Conservation (phyloP, 768 basidiomycete genomes). For the Leccinum ochraceum region DNA sequence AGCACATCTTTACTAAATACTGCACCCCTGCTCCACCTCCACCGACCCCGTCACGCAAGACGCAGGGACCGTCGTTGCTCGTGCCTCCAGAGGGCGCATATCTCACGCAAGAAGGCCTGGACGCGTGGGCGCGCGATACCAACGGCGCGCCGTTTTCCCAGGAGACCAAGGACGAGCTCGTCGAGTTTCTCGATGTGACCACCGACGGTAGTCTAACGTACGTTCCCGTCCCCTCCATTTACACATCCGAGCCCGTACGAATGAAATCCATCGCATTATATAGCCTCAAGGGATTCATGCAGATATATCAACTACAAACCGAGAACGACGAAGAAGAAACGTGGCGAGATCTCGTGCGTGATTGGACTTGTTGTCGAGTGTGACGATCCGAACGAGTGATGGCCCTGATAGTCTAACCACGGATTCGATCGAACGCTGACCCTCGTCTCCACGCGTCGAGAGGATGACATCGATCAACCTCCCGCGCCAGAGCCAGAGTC, state of each 20-base stretch:
- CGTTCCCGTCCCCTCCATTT: slow-evolving; percentile 26
- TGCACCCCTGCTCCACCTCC: slow-evolving; percentile 48
- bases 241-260: not conserved
- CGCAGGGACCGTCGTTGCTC: slow-evolving; percentile 35
- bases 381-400: slow-evolving; percentile 13
- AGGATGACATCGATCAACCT: slow-evolving; percentile 40
- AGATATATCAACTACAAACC: slow-evolving; percentile 84
- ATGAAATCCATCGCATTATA: not conserved
- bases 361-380: slow-evolving; percentile 7
- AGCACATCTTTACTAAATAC: slow-evolving; percentile 80
- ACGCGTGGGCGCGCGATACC: slow-evolving; percentile 76
- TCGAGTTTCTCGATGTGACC: slow-evolving; percentile 74
- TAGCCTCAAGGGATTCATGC: slow-evolving; percentile 79
- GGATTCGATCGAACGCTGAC: slow-evolving; percentile 71
- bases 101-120: slow-evolving; percentile 60
- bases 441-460: slow-evolving; percentile 57
- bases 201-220: slow-evolving; percentile 75
- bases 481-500: slow-evolving; percentile 12
- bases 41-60: slow-evolving; percentile 20
- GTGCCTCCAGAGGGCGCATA: slow-evolving; percentile 54
- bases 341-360: slow-evolving; percentile 73
- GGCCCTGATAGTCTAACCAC: slow-evolving; percentile 56
- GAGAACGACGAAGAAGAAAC: slow-evolving; percentile 85
- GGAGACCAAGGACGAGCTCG: slow-evolving; percentile 76
- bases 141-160: slow-evolving; percentile 80